Evolutionary conservation across 257 asterid genomes (phyloP).

Genomic region (Scutellaria minor): DNA sequence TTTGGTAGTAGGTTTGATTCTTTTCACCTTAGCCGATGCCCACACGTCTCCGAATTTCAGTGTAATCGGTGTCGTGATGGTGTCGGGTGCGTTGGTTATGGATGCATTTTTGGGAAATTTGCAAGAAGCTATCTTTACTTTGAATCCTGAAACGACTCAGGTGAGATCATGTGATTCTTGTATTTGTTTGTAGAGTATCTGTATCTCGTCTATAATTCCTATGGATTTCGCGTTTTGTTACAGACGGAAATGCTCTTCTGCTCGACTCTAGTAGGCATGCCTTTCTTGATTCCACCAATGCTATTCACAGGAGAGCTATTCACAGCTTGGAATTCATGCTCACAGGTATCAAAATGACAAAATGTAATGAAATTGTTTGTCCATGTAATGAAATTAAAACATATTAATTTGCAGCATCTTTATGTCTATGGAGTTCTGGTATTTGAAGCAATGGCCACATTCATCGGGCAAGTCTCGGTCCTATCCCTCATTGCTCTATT

Average conservation of each 20-base stretch:
- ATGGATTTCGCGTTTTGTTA: background rate
- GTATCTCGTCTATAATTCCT: background rate
- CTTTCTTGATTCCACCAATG: conserved; percentile 94
- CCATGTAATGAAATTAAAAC: background rate
- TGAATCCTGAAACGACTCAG: conserved; percentile 90
- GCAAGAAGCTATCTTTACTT: conserved; percentile 91
- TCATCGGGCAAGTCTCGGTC: conserved; percentile 88
- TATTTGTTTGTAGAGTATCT: background rate
- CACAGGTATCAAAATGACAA: conserved; percentile 48
- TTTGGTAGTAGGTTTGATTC: conserved; percentile 78
- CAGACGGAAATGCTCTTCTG: conserved; percentile 98
- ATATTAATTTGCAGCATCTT: conserved; percentile 64
- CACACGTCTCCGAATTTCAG: conserved; percentile 90
- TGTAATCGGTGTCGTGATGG: conserved; percentile 76
- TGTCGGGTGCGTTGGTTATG: conserved; percentile 82
- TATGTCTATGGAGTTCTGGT: conserved; percentile 90
- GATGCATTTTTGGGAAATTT: conserved; percentile 86
- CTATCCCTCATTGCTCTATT: conserved; percentile 90
- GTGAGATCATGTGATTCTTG: conserved; percentile 40
- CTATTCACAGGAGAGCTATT: conserved; percentile 80
- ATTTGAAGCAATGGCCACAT: conserved; percentile 96
- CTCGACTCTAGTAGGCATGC: conserved; percentile 95
- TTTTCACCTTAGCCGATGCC: conserved; percentile 94
- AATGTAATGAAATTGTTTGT: no score
- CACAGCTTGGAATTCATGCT: conserved; percentile 81